Evolutionary conservation across 1,139 yeast genomes (phyloP).

Genomic region (Scheffersomyces cryptocercus): DNA sequence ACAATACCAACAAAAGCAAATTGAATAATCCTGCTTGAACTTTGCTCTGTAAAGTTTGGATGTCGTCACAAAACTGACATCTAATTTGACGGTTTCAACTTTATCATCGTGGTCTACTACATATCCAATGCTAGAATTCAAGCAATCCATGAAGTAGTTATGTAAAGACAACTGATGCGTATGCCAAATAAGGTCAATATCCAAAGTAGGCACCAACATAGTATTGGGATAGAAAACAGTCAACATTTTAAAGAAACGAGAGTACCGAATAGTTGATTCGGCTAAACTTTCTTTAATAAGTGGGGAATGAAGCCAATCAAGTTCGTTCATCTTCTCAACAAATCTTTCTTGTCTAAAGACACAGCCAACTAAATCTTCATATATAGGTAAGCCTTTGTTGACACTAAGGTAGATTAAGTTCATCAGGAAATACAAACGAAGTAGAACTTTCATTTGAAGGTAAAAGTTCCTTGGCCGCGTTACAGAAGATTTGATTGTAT

Average conservation of each 20-base stretch:
- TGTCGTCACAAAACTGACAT: no score
- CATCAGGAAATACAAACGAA: conserved; percentile 17
- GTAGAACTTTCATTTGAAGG: conserved; percentile 3
- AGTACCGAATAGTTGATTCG: conserved; percentile 25
- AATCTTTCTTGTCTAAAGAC: conserved; percentile 33
- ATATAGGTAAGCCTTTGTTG: conserved; percentile 12
- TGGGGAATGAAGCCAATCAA: conserved; percentile 31
- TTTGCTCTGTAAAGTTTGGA: no score
- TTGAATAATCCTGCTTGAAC: no score
- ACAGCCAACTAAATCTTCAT: conserved; percentile 33
- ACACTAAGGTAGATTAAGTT: conserved; percentile 23
- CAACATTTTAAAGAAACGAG: conserved; percentile 25
- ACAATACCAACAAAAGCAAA: no score
- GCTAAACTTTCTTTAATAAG: conserved; percentile 17
- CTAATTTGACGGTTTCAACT: no score
- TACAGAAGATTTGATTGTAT: background rate
- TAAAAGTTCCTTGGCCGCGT: background rate
- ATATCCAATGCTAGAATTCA: background rate
- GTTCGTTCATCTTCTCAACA: conserved; percentile 27
- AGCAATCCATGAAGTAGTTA: conserved; percentile 21
- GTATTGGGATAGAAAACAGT: conserved; percentile 3
- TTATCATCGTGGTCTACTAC: no score
- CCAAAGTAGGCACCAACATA: conserved; percentile 33
- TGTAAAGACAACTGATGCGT: conserved; percentile 32
- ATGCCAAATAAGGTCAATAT: conserved; percentile 39